Conservation (phyloP, 257 asterid species). For the Penstemon barbatus region DNA sequence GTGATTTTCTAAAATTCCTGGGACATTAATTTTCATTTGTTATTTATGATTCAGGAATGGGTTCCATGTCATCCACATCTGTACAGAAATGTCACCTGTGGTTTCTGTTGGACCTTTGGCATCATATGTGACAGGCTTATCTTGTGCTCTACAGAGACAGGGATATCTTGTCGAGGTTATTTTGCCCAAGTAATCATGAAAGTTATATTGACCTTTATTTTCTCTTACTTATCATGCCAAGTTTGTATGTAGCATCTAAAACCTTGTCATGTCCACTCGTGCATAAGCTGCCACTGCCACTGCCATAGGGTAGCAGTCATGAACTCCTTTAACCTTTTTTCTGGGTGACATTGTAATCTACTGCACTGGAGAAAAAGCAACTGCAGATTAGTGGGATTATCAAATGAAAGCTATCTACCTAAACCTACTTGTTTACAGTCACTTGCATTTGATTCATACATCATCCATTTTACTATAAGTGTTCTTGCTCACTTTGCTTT, state of each 20-base stretch:
- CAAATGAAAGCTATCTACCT: background rate
- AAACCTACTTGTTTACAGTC: background rate
- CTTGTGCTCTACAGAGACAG: constrained; percentile 69
- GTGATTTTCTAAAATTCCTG: constrained; percentile 16
- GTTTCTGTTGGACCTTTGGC: constrained; percentile 76
- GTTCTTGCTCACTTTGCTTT: constrained; percentile 11
- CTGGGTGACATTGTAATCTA: background rate
- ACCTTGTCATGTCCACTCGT: constrained; percentile 8
- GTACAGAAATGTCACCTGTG: constrained; percentile 90
- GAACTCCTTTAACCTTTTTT: constrained; percentile 13
- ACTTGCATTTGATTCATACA: constrained; percentile 2
- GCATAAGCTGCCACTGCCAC: background rate
- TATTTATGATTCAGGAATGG: constrained; percentile 51
- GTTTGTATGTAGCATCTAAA: constrained; percentile 20
- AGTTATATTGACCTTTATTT: constrained; percentile 25
- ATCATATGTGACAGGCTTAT: constrained; percentile 64
- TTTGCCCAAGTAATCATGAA: constrained; percentile 75
- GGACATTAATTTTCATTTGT: constrained; percentile 10
- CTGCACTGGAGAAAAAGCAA: constrained; percentile 1
- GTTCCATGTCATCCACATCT: constrained; percentile 71
- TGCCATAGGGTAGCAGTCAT: constrained; percentile 5
- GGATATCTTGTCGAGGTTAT: constrained; percentile 89
- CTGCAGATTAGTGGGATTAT: constrained; percentile 1
- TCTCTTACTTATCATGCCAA: constrained; percentile 12
- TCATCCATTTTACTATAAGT: constrained; percentile 11